phyloP scores from a whole-genome alignment of 768 basidiomycete species.

The Leucocoprinus leucothites region DNA sequence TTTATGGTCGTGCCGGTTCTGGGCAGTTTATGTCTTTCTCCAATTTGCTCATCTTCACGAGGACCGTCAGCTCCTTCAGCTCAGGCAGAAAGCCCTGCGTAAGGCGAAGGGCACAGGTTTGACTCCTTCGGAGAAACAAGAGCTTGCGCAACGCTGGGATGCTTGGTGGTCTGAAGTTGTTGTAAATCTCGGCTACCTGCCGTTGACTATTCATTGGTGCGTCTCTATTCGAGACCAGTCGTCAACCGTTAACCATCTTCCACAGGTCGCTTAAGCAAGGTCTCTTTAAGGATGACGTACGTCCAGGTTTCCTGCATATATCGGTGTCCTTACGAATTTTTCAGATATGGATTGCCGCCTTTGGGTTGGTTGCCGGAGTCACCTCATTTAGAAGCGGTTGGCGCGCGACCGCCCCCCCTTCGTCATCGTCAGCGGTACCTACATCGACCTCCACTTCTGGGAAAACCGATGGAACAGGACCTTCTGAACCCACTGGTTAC shows the following conservation, averaged over 20 bases:
- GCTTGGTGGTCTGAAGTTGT: conserved; percentile 70
- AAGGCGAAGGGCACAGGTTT: conserved; percentile 54
- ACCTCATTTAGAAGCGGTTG: conserved; percentile 68
- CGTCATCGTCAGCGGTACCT: conserved; percentile 13
- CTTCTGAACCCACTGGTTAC: conserved; percentile 20
- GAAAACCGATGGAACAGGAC: conserved; percentile 19
- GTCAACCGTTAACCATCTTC: background rate
- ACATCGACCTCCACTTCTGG: conserved; percentile 7
- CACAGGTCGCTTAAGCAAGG: conserved; percentile 66
- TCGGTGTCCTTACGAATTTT: conserved; percentile 2
- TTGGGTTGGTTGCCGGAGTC: conserved; percentile 48
- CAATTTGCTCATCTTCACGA: conserved; percentile 73
- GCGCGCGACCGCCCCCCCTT: conserved; percentile 60
- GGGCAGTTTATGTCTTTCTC: conserved; percentile 75
- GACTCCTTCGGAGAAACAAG: conserved; percentile 48
- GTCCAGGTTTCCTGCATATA: conserved; percentile 16
- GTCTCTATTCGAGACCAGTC: conserved; percentile 15
- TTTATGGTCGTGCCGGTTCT: conserved; percentile 77
- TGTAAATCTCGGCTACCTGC: conserved; percentile 75
- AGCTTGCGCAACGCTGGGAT: conserved; percentile 58
- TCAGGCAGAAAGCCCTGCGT: conserved; percentile 50
- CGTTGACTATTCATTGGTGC: conserved; percentile 82
- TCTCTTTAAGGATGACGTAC: conserved; percentile 63
- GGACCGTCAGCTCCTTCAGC: conserved; percentile 57
- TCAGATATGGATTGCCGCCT: conserved; percentile 40